A percentile compares a stretch with the other conserved stretches of the same genome.
Conservation (phyloP, 1,284 basidiomycete genomes). For the Malassezia sp. region DNA sequence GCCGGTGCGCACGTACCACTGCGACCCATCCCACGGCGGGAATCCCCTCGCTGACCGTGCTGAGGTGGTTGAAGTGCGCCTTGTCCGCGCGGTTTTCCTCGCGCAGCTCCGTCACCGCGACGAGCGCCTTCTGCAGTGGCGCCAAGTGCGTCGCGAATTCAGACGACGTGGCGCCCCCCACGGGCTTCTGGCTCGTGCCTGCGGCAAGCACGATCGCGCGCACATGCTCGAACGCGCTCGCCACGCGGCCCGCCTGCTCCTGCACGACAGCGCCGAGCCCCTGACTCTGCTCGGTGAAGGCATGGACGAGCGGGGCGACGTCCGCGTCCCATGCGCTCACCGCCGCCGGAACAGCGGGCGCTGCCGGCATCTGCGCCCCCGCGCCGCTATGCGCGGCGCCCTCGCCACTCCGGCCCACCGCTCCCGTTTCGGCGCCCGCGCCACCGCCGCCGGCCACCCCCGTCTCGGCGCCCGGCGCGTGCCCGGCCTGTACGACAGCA, state of each 20-base stretch:
- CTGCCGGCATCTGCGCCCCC: conserved; percentile 15
- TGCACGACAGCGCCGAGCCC: conserved; percentile 62
- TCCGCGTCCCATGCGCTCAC: conserved; percentile 65
- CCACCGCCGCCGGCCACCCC: neutral
- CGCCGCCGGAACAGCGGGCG: conserved; percentile 49
- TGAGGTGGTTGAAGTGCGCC: conserved; percentile 71
- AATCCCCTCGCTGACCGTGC: conserved; percentile 68
- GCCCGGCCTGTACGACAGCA: conserved; percentile 50
- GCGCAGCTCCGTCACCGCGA: conserved; percentile 65
- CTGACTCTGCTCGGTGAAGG: conserved; percentile 64
- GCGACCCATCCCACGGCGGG: conserved; percentile 85
- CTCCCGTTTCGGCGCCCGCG: conserved; percentile 4
- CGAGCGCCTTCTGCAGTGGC: conserved; percentile 65
- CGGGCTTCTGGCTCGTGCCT: conserved; percentile 60
- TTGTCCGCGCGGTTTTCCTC: conserved; percentile 70
- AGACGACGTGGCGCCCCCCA: conserved; percentile 54
- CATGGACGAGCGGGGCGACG: conserved; percentile 62
- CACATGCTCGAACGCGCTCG: conserved; percentile 57
- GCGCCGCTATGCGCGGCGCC: conserved; percentile 4
- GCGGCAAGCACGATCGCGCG: conserved; percentile 61
- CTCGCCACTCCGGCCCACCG: too few species aligned
- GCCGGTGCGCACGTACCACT: too few species aligned
- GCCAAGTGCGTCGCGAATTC: conserved; percentile 57
- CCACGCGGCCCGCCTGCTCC: conserved; percentile 11
- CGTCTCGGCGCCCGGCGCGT: neutral